Evolutionary conservation across 2,329 filamentous ascomycete genomes (phyloP), one percentile per base, ranked within the genome.

Genomic region (Colletotrichum caudatum): DNA sequence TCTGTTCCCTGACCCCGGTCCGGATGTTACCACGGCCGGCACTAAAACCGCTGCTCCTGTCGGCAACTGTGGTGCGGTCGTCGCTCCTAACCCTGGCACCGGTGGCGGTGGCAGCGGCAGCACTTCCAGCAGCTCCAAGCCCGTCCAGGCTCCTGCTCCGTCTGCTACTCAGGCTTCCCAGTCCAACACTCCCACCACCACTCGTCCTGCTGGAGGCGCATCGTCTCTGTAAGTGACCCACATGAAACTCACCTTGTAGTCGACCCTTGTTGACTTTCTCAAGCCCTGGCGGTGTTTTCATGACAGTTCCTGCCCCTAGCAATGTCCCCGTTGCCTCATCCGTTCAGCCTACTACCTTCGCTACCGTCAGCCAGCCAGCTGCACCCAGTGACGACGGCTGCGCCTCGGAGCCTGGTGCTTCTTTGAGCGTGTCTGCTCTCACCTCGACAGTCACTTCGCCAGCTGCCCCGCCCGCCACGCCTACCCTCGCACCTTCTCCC

Each of bases 1-100:
- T 46, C 77, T 85, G 75, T 94, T 91, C 82, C 92, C 93, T 50
- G 79, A 89, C 64, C 90, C 92, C 8, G 93, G 92, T 60, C 80
- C 84, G 0, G 85, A 88, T 67, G 85, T 90, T 56, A 81, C 79
- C 76, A 78, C 79, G 66, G 79, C 78, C 61, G 80, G 80, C 26
- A 74, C 77, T 64, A 79, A 77, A 66, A 81, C 81, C 20, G 78
- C 79, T n/a, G 76, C 78, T 20, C 82, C 84, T 6, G 74, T 76
- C 58, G 78, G 82, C 26, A 79, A 74, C 68, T 82, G 80, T n/a
- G 79, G 78, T 63, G 79, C 79, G 9, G 83, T 78, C 14, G 83
- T 79, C 75, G 75, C 44, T 74, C 73, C 54, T 74, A 74, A 67
- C n/a, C 65, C 65, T 2, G 74, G 74, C 35, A 73, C 77, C 23